Percentiles rank a stretch among this genome's conserved stretches.
These are phyloP conservation scores for Trichoderma hamatum DNA, from an alignment of 2,329 filamentous ascomycete species.

Conservation along the genomic window DNA sequence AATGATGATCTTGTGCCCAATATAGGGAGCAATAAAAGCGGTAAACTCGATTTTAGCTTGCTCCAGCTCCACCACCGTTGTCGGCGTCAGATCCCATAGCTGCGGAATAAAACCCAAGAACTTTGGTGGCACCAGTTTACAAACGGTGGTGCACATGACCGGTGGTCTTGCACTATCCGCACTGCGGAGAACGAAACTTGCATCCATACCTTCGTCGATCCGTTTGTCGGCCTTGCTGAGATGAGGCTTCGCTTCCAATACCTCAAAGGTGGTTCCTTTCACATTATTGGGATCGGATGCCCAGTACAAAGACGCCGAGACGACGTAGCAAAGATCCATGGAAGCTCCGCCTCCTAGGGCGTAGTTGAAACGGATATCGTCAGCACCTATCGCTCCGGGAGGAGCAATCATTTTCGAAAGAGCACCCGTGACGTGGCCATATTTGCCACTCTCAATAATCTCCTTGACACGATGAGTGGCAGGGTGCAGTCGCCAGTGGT, in stretches of 20 bases:
- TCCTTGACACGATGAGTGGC: neutral
- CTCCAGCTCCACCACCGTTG: neutral
- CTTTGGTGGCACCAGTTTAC: neutral
- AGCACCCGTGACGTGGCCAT: neutral
- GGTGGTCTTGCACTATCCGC: neutral
- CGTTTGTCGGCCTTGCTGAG: neutral
- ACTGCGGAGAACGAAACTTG: neutral
- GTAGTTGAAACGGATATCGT: slow-evolving; percentile 3
- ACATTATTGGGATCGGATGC: slow-evolving; percentile 1
- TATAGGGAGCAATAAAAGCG: neutral
- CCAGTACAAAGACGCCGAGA: neutral
- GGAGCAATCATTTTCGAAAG: neutral
- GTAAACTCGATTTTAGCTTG: slow-evolving; percentile 2
- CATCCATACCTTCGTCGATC: neutral
- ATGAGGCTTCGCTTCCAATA: neutral
- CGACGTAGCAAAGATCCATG: slow-evolving; percentile 9
- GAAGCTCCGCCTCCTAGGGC: slow-evolving; percentile 5
- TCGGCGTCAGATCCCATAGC: neutral
- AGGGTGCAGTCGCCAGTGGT: slow-evolving; percentile 1
- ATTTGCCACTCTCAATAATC: neutral
- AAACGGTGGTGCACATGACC: neutral
- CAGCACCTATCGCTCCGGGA: neutral
- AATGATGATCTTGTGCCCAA: slow-evolving; percentile 6
- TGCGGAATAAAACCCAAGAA: slow-evolving; percentile 7
- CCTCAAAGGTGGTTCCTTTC: neutral